A percentile compares a stretch with the other conserved stretches of the same genome.
Conservation (phyloP, 805 yeast genomes). For the Isabelozyma pseudorhagii region DNA sequence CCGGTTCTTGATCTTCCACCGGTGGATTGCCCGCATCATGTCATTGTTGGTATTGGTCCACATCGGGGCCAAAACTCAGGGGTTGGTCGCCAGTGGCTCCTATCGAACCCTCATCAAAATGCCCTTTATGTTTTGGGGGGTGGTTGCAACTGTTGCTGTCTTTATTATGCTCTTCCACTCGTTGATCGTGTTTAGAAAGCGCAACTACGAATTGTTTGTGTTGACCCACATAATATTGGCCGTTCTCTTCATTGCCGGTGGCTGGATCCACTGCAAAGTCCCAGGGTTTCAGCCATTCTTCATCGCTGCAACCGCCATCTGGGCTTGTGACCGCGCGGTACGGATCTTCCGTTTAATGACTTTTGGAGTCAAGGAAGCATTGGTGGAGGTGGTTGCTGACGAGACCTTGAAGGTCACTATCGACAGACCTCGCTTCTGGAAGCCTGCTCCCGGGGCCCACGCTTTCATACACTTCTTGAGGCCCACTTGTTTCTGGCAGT, state of each 20-base stretch:
- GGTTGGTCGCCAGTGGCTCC: conserved; percentile 24
- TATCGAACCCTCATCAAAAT: conserved; percentile 15
- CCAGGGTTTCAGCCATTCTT: conserved; percentile 19
- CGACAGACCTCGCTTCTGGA: conserved; percentile 46
- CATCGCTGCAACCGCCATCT: conserved; percentile 23
- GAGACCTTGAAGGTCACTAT: conserved; percentile 48
- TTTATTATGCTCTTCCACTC: conserved; percentile 21
- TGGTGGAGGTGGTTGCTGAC: conserved; percentile 36
- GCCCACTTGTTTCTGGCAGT: conserved; percentile 43
- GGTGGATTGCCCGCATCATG: conserved; percentile 57
- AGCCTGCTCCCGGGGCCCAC: conserved; percentile 36
- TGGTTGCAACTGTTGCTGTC: conserved; percentile 22
- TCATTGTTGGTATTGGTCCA: conserved; percentile 52
- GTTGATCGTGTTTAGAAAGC: conserved; percentile 54
- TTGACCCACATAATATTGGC: conserved; percentile 25
- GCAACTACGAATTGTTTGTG: conserved; percentile 53
- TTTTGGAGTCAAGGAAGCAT: conserved; percentile 38
- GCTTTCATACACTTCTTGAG: conserved; percentile 38
- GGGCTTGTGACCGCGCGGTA: conserved; percentile 30
- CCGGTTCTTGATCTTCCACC: conserved; percentile 63
- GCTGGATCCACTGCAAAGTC: conserved; percentile 62
- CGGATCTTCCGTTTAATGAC: conserved; percentile 28
- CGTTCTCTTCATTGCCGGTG: conserved; percentile 45
- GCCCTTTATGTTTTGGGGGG: conserved; percentile 32
- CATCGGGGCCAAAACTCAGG: conserved; percentile 51